Conservation (phyloP, 2,329 filamentous ascomycete species). For the Nemania sp. region DNA sequence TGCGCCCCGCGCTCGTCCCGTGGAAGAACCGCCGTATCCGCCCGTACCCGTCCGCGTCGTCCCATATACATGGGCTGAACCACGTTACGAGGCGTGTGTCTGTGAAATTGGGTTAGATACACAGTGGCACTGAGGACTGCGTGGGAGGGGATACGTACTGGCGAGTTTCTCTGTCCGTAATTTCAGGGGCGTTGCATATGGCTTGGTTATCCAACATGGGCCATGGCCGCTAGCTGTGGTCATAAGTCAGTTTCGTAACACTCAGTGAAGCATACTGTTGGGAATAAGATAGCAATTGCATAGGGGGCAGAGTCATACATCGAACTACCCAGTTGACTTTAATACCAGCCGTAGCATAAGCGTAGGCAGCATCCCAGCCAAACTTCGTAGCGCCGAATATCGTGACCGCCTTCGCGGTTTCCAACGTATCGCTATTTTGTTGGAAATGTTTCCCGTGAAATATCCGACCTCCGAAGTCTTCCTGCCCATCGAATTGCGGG, state of each 20-base stretch:
- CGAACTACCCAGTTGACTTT: slow-evolving; percentile 62
- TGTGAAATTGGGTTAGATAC: slow-evolving; percentile 26
- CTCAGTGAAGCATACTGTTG: not conserved
- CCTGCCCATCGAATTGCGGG: slow-evolving; percentile 54
- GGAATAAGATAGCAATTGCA: no score
- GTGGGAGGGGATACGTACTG: slow-evolving; percentile 39
- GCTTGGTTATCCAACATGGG: slow-evolving; percentile 55
- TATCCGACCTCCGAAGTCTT: slow-evolving; percentile 55
- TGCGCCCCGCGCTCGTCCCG: slow-evolving; percentile 58
- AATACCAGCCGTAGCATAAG: slow-evolving; percentile 55
- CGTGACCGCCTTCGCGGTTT: slow-evolving; percentile 46
- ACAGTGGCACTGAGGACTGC: not conserved
- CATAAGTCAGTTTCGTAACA: no score
- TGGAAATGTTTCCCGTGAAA: slow-evolving; percentile 60
- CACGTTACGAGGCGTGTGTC: slow-evolving; percentile 69
- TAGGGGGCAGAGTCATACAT: slow-evolving; percentile 30
- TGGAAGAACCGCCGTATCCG: slow-evolving; percentile 60
- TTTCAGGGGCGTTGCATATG: slow-evolving; percentile 54
- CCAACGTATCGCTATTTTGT: slow-evolving; percentile 39
- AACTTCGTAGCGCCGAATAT: slow-evolving; percentile 66
- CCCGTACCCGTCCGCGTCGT: slow-evolving; percentile 62
- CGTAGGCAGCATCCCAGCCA: slow-evolving; percentile 65
- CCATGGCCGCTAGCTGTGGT: slow-evolving; percentile 53
- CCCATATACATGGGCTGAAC: slow-evolving; percentile 78
- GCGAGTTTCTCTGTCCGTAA: slow-evolving; percentile 53